A percentile compares a stretch with the other conserved stretches of the same genome.
phyloP scores from a whole-genome alignment of 306 rosid species.

The Casuarina cunninghamiana region DNA sequence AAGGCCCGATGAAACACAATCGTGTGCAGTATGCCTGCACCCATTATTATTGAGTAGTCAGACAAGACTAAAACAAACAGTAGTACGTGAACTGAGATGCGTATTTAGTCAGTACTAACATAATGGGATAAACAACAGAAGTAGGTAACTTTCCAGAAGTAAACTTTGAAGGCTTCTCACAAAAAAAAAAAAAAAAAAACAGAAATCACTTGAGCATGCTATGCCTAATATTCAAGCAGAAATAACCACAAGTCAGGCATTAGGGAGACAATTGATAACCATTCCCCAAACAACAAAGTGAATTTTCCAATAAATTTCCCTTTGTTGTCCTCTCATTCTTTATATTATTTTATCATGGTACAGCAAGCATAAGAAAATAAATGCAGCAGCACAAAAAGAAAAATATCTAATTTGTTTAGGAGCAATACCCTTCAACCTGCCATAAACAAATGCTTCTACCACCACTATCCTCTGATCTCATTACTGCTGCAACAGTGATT shows the following conservation, averaged over 20 bases:
- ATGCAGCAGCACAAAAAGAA: not conserved
- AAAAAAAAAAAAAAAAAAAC: not conserved
- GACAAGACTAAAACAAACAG: not conserved
- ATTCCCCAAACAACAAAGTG: not conserved
- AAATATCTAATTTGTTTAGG: not conserved
- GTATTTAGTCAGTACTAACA: not conserved
- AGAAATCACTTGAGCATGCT: not conserved
- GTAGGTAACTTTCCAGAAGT: not conserved
- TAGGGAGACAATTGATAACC: not conserved
- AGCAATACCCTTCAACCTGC: not conserved
- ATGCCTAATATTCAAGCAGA: not conserved
- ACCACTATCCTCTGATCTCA: not conserved
- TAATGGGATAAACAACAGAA: not conserved
- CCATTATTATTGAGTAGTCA: not conserved
- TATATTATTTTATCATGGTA: not conserved
- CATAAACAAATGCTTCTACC: not conserved
- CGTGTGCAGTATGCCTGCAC: constrained; percentile 90
- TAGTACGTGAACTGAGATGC: constrained; percentile 4
- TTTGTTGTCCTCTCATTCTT: too few species aligned
- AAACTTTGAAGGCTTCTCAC: not conserved
- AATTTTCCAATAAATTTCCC: not conserved
- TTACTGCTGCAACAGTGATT: too few species aligned
- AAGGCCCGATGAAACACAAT: constrained; percentile 91
- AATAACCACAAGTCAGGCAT: not conserved
- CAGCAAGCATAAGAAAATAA: not conserved